These are phyloP conservation scores for Tylopilus vinaceipallidus DNA, from an alignment of 768 basidiomycete genomes.

Conservation along the genomic window DNA sequence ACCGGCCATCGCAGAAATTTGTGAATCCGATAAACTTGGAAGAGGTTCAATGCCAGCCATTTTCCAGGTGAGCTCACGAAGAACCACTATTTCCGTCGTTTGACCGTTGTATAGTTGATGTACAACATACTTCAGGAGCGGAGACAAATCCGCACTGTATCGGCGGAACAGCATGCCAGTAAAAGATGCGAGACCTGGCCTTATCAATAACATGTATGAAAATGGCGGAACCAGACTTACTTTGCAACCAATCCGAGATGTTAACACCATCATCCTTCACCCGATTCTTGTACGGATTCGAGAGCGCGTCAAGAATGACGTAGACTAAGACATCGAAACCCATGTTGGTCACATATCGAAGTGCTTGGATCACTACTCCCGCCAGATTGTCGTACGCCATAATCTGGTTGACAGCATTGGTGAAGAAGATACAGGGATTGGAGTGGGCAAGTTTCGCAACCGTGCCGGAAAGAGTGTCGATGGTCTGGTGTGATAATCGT, in stretches of 20 bases:
- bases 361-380: constrained; percentile 82
- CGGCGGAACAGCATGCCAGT: constrained; percentile 89
- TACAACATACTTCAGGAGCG: constrained; percentile 85
- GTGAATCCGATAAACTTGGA: constrained; percentile 83
- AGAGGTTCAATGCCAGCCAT: constrained; percentile 95
- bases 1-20: constrained; percentile 88
- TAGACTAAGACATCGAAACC: constrained; percentile 93
- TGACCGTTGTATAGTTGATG: constrained; percentile 85
- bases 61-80: constrained; percentile 91
- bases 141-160: constrained; percentile 79
- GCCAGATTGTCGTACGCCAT: constrained; percentile 96
- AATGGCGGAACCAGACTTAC: constrained; percentile 47
- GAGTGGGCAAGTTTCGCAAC: constrained; percentile 93
- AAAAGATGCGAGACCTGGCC: constrained; percentile 84
- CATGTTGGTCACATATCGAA: constrained; percentile 87
- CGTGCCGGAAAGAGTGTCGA: constrained; percentile 79
- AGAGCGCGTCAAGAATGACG: constrained; percentile 81
- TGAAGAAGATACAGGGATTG: constrained; percentile 90
- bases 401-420: constrained; percentile 87
- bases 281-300: constrained; percentile 76
- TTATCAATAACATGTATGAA: constrained; percentile 19
- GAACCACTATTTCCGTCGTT: constrained; percentile 83
- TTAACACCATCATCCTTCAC: constrained; percentile 93
- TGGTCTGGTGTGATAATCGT: constrained; percentile 80
- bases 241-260: constrained; percentile 87